Evolutionary conservation across 371 early-diverging fungal species (phyloP).

Genomic region (Phascolomyces articulosus): DNA sequence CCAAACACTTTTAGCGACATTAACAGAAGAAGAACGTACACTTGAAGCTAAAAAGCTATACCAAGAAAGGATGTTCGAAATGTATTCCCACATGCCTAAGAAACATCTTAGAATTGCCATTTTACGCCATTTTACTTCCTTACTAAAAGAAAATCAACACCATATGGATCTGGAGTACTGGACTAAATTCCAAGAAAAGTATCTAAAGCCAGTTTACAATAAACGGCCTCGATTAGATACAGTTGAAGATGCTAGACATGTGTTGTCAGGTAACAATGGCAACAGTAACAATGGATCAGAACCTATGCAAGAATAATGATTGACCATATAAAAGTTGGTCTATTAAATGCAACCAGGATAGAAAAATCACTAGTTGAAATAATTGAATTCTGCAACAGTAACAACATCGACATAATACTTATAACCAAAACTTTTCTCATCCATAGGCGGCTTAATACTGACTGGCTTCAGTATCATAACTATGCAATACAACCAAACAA

Average conservation of each 20-base stretch:
- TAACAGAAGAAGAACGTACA: neutral
- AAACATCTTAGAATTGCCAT: neutral
- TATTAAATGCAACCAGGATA: conserved; percentile 9
- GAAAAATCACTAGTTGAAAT: neutral
- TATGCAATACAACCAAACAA: neutral
- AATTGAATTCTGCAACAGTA: neutral
- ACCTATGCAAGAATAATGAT: conserved; percentile 5
- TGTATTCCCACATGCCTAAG: conserved; percentile 2
- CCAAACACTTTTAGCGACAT: neutral
- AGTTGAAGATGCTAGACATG: neutral
- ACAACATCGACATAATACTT: conserved; percentile 2
- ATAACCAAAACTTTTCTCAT: conserved; percentile 4
- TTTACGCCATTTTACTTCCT: neutral
- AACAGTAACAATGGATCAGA: neutral
- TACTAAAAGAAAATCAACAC: neutral
- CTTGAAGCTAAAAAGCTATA: neutral
- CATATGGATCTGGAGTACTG: neutral
- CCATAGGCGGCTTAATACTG: neutral
- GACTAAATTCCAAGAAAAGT: neutral
- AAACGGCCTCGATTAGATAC: neutral
- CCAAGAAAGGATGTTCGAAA: neutral
- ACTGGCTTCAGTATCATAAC: conserved; percentile 12
- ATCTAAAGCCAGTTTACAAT: neutral
- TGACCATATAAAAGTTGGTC: conserved; percentile 1
- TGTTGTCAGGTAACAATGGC: neutral